A percentile compares a stretch with the other conserved stretches of the same genome.
Evolutionary conservation across 208 protist genomes (phyloP).

Genomic region (Crithidia expoeki): DNA sequence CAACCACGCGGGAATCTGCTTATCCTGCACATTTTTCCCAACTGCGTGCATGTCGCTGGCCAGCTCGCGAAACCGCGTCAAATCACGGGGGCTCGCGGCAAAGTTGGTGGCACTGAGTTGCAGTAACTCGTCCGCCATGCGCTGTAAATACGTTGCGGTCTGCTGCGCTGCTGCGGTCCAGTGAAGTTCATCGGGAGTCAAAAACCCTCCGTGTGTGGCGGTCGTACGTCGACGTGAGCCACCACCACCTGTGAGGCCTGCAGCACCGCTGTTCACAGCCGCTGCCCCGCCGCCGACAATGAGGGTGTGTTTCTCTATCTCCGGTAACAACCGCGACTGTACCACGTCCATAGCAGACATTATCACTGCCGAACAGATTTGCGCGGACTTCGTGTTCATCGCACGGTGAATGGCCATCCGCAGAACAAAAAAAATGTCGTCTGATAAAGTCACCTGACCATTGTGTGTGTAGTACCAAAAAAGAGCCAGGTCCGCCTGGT

Average conservation of each 20-base stretch:
- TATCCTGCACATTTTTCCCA: slow-evolving; percentile 23
- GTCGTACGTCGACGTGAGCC: slow-evolving; percentile 9
- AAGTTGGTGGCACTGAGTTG: slow-evolving; percentile 34
- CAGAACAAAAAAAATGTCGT: slow-evolving; percentile 88
- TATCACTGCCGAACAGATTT: slow-evolving; percentile 82
- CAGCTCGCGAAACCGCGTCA: slow-evolving; percentile 72
- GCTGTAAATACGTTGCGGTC: slow-evolving; percentile 50
- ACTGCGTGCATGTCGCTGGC: slow-evolving; percentile 56
- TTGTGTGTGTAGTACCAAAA: slow-evolving; percentile 43
- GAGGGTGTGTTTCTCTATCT: slow-evolving; percentile 47
- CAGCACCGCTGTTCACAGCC: neutral
- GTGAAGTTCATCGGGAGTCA: slow-evolving; percentile 50
- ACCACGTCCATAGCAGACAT: slow-evolving; percentile 68
- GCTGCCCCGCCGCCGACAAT: neutral
- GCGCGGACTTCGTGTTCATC: slow-evolving; percentile 79
- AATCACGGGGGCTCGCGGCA: slow-evolving; percentile 30
- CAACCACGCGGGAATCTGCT: slow-evolving; percentile 23
- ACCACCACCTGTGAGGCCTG: neutral
- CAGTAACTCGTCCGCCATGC: slow-evolving; percentile 67
- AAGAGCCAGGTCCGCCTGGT: slow-evolving; percentile 21
- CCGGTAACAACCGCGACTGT: slow-evolving; percentile 53
- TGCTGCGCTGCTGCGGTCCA: slow-evolving; percentile 61
- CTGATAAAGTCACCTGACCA: slow-evolving; percentile 59
- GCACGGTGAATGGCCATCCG: slow-evolving; percentile 81
- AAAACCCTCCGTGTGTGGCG: slow-evolving; percentile 22